phyloP scores from a whole-genome alignment of 257 asterid genomes.

The Osmanthus fragrans region DNA sequence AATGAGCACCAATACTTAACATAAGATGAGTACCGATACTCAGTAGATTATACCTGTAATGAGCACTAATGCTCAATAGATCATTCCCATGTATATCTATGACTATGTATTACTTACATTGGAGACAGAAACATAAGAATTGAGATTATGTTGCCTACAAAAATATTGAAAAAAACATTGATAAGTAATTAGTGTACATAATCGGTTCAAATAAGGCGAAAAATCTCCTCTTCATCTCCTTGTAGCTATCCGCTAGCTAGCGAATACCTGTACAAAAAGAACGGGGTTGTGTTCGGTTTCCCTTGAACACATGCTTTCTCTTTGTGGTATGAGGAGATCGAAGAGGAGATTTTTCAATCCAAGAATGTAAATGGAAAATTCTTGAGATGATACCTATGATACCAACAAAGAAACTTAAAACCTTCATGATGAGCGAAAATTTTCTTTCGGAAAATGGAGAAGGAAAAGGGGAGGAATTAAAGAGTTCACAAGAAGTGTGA shows the following conservation, averaged over 20 bases:
- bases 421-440: conserved; percentile 36
- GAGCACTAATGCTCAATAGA: no score
- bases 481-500: background rate
- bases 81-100: background rate
- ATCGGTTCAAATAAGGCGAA: no score
- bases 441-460: background rate
- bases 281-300: no score
- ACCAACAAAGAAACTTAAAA: conserved; percentile 40
- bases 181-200: background rate
- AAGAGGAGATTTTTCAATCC: background rate
- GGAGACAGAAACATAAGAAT: conserved; percentile 75
- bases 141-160: conserved; percentile 69
- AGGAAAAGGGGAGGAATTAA: no score
- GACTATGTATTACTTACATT: conserved; percentile 39
- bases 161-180: background rate
- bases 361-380: background rate
- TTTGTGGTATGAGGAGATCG: background rate
- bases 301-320: no score
- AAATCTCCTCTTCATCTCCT: no score
- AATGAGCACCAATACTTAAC: no score
- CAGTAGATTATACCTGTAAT: no score
- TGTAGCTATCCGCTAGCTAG: no score
- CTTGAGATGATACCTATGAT: conserved; percentile 43
- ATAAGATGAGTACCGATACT: no score
- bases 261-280: no score